phyloP scores from a whole-genome alignment of 108 stramenopile species.

The Nitzschia sp. region DNA sequence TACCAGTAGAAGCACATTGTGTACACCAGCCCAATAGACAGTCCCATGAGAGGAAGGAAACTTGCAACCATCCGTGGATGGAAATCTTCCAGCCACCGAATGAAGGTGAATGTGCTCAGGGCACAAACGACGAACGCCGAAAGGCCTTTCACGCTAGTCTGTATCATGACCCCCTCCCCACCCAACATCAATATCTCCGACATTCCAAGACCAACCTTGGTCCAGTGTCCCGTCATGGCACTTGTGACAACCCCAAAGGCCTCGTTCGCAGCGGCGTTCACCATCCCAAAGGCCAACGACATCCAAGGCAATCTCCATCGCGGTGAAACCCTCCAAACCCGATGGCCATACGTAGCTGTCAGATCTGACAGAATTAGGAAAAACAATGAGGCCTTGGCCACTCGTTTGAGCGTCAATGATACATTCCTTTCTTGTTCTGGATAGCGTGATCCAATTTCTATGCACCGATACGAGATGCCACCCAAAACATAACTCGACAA shows the following conservation, averaged over 20 bases:
- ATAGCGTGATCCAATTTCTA: neutral
- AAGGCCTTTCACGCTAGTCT: neutral
- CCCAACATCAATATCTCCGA: neutral
- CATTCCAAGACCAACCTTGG: conserved; percentile 32
- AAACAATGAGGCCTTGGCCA: neutral
- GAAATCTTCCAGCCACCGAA: neutral
- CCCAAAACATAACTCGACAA: conserved; percentile 14
- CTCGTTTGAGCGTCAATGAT: neutral
- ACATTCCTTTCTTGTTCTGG: neutral
- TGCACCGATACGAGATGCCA: neutral
- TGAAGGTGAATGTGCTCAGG: neutral
- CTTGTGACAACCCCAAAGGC: conserved; percentile 21
- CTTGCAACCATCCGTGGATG: neutral
- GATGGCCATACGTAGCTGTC: neutral
- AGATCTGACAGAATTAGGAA: conserved; percentile 14
- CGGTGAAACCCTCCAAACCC: neutral
- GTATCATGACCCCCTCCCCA: too few relatives aligned
- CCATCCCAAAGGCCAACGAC: conserved; percentile 32
- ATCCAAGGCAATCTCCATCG: conserved; percentile 12
- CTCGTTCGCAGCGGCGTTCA: conserved; percentile 23
- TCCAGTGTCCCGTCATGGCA: conserved; percentile 39
- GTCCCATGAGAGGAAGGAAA: conserved; percentile 18
- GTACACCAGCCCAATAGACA: conserved; percentile 16
- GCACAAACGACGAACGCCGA: neutral
- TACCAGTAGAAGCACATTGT: conserved; percentile 18